Evolutionary conservation across 2,329 filamentous ascomycete genomes (phyloP).

Genomic region (Pestalotiopsis sp.): DNA sequence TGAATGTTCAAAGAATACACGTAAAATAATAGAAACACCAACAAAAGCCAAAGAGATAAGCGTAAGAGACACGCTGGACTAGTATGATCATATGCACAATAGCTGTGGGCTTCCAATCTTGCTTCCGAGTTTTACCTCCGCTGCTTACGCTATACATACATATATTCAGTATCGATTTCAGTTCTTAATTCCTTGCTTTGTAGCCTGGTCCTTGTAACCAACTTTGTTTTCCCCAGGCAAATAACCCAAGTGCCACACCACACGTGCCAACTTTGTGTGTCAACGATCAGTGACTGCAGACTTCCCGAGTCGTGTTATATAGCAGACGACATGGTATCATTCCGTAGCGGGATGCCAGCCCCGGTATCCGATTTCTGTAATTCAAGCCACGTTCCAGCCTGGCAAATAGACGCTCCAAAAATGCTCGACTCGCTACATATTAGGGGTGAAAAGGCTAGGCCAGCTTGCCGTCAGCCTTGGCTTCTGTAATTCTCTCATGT

Average conservation of each 20-base stretch:
- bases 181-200: not conserved
- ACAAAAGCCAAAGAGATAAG: no score
- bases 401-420: slow-evolving; percentile 11
- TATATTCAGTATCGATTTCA: not conserved
- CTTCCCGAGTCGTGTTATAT: slow-evolving; percentile 9
- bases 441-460: slow-evolving; percentile 36
- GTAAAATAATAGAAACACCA: no score
- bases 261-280: not conserved
- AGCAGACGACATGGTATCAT: not conserved
- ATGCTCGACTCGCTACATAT: slow-evolving; percentile 15
- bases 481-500: slow-evolving; percentile 51
- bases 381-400: slow-evolving; percentile 7
- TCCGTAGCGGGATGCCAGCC: slow-evolving; percentile 2
- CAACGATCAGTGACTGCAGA: not conserved
- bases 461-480: slow-evolving; percentile 74
- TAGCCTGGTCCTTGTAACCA: not conserved
- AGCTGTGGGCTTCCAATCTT: not conserved
- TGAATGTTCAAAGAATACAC: no score
- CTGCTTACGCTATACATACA: not conserved
- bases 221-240: not conserved
- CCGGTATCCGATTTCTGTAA: slow-evolving; percentile 9
- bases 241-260: not conserved
- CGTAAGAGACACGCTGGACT: no score
- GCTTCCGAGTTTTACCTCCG: not conserved
- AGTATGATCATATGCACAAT: not conserved